phyloP scores from a whole-genome alignment of 75 land plant species.

The Adiantum capillusveneris region DNA sequence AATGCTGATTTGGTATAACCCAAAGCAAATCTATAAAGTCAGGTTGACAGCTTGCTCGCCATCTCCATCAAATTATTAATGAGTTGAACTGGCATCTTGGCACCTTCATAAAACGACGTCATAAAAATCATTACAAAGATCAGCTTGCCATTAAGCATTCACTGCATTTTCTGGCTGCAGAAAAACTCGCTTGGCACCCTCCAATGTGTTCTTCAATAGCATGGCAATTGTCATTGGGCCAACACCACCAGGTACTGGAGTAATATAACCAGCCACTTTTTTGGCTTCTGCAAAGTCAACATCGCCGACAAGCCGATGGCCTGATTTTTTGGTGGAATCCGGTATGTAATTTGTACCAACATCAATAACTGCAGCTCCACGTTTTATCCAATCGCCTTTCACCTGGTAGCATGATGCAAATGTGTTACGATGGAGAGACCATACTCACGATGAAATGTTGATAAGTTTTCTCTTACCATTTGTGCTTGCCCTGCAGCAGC shows the following conservation, averaged over 20 bases:
- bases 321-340: constrained; percentile 60
- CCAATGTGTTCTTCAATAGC: constrained; percentile 68
- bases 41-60: too few species aligned
- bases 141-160: too few species aligned
- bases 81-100: too few species aligned
- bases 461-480: constrained; percentile 42
- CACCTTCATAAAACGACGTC: too few species aligned
- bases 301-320: constrained; percentile 75
- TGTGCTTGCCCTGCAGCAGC: constrained; percentile 84
- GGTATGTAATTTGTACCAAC: constrained; percentile 62
- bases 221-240: constrained; percentile 92
- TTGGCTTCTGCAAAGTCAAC: constrained; percentile 66
- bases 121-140: too few species aligned
- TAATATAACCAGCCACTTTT: constrained; percentile 68
- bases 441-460: constrained; percentile 1
- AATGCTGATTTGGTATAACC: too few species aligned
- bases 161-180: background rate
- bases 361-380: constrained; percentile 70
- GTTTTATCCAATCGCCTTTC: constrained; percentile 78
- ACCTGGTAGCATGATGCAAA: constrained; percentile 29
- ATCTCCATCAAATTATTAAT: too few species aligned
- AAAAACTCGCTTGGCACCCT: constrained; percentile 46
- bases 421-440: too few species aligned
- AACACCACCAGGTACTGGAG: constrained; percentile 87
- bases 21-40: too few species aligned